Percentiles rank a stretch among this genome's conserved stretches.
These are phyloP conservation scores for Delphinella strobiligena DNA, from an alignment of 2,329 filamentous ascomycete species.

Conservation along the genomic window DNA sequence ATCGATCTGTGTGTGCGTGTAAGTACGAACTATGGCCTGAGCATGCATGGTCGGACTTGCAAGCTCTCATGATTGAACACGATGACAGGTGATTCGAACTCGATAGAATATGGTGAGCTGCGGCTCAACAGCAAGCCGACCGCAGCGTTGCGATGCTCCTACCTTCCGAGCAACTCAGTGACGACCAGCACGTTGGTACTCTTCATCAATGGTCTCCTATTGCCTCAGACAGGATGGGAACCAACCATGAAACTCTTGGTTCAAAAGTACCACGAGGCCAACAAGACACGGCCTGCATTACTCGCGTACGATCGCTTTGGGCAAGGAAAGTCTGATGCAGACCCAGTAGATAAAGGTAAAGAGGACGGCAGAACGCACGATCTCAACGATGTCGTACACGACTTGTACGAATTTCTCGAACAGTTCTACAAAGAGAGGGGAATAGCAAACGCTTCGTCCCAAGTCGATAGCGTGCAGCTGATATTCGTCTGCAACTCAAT, in stretches of 20 bases:
- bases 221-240: constrained; percentile 28
- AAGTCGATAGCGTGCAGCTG: constrained; percentile 40
- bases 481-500: constrained; percentile 41
- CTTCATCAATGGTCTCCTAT: constrained; percentile 33
- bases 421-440: constrained; percentile 8
- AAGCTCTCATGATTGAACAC: too few relatives aligned
- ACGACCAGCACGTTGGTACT: constrained; percentile 24
- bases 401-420: background rate
- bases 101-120: background rate
- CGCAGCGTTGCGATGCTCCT: background rate
- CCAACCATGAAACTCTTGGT: constrained; percentile 15
- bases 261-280: constrained; percentile 12
- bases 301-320: constrained; percentile 48
- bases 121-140: background rate
- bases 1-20: too few relatives aligned
- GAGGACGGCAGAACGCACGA: constrained; percentile 2
- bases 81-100: background rate
- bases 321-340: constrained; percentile 40
- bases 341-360: constrained; percentile 22
- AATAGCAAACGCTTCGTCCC: constrained; percentile 12
- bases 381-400: background rate
- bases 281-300: constrained; percentile 25
- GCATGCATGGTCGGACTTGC: too few relatives aligned
- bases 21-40: too few relatives aligned
- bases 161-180: background rate